Evolutionary conservation across 805 yeast genomes (phyloP).

Genomic region (Peterozyma xylosa): DNA sequence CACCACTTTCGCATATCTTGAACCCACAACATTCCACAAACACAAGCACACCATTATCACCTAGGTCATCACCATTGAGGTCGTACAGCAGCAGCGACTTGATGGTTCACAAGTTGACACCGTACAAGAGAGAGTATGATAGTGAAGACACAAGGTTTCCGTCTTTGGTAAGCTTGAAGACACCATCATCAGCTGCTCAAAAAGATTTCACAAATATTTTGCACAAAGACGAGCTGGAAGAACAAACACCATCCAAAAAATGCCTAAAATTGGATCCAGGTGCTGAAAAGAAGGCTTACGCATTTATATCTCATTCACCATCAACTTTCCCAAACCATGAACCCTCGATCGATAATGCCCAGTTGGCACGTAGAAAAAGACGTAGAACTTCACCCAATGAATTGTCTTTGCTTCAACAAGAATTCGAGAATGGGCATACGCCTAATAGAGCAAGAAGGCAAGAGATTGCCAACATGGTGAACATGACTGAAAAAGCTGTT

Average conservation of each 20-base stretch:
- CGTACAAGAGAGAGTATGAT: background rate
- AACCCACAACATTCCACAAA: background rate
- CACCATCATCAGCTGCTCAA: background rate
- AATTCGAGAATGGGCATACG: slow-evolving; percentile 69
- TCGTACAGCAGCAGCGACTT: background rate
- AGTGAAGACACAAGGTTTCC: background rate
- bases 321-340: slow-evolving; percentile 79
- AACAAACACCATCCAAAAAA: background rate
- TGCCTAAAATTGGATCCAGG: background rate
- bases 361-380: slow-evolving; percentile 87
- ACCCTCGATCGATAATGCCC: slow-evolving; percentile 84
- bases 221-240: background rate
- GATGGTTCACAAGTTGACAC: background rate
- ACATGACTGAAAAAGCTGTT: slow-evolving; percentile 96
- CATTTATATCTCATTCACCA: slow-evolving; percentile 91
- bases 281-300: slow-evolving; percentile 39
- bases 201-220: background rate
- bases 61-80: background rate
- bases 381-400: slow-evolving; percentile 92
- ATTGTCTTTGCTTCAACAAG: slow-evolving; percentile 70
- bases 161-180: background rate
- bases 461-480: slow-evolving; percentile 72
- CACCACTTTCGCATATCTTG: background rate
- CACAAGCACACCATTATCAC: background rate
- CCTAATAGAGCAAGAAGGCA: slow-evolving; percentile 74